These are phyloP conservation scores for Xylaria telfairii DNA, from an alignment of 495 filamentous ascomycete genomes.

Conservation along the genomic window DNA sequence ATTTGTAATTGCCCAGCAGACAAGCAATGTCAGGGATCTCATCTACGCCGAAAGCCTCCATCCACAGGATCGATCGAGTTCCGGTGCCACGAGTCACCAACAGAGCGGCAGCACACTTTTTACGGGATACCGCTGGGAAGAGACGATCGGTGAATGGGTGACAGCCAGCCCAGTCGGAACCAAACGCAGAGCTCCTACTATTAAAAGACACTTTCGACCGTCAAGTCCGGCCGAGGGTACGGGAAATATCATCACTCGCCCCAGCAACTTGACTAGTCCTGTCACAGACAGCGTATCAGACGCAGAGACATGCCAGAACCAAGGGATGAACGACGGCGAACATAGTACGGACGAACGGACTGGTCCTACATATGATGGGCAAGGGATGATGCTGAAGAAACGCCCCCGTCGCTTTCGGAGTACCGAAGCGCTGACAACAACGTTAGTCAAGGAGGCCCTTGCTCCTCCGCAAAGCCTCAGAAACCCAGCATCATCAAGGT, in stretches of 20 bases:
- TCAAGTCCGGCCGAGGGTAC: slow-evolving; percentile 23
- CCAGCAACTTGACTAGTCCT: slow-evolving; percentile 21
- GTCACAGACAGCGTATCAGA: slow-evolving; percentile 30
- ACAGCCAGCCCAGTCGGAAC: slow-evolving; percentile 40
- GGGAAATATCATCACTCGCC: slow-evolving; percentile 21
- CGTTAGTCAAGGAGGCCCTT: neutral
- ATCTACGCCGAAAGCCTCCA: slow-evolving; percentile 49
- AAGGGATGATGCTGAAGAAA: slow-evolving; percentile 32
- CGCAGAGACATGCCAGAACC: slow-evolving; percentile 26
- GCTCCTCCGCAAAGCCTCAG: slow-evolving; percentile 9
- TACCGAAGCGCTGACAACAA: slow-evolving; percentile 22
- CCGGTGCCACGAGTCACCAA: slow-evolving; percentile 17
- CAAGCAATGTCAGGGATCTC: slow-evolving; percentile 50
- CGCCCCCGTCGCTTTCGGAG: slow-evolving; percentile 26
- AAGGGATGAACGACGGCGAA: slow-evolving; percentile 20
- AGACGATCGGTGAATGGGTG: slow-evolving; percentile 62
- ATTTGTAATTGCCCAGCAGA: slow-evolving; percentile 50
- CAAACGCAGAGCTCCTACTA: slow-evolving; percentile 22
- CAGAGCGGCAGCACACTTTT: slow-evolving; percentile 32
- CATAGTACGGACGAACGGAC: neutral
- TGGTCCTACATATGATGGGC: slow-evolving; percentile 10
- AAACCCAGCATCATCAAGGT: neutral
- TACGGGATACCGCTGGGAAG: slow-evolving; percentile 56
- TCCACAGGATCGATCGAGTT: slow-evolving; percentile 21
- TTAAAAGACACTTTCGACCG: slow-evolving; percentile 24